Evolutionary conservation across 495 filamentous ascomycete genomes (phyloP).

Genomic region (Xylaria bambusicola): DNA sequence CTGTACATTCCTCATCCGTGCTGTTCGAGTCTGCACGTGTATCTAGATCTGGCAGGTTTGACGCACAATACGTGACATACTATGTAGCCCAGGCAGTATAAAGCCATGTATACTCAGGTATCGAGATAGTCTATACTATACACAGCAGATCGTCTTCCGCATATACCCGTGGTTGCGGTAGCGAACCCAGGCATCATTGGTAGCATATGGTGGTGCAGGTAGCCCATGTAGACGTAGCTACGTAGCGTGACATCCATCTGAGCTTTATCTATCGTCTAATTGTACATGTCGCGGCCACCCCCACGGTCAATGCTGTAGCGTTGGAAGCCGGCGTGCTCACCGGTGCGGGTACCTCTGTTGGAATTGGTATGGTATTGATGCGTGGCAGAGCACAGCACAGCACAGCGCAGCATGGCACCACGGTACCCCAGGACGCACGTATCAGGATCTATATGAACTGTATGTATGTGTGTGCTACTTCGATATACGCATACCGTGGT

Average conservation of each 20-base stretch:
- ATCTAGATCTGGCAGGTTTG: slow-evolving; percentile 12
- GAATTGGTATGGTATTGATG: too few relatives aligned
- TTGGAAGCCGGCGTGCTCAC: neutral
- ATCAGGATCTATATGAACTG: too few relatives aligned
- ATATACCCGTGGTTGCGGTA: slow-evolving; percentile 1
- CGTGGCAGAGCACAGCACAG: too few relatives aligned
- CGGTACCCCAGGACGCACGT: too few relatives aligned
- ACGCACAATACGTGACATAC: neutral
- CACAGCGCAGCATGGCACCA: too few relatives aligned
- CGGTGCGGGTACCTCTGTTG: neutral
- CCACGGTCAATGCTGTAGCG: neutral
- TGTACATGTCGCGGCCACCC: too few relatives aligned
- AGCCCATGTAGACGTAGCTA: too few relatives aligned
- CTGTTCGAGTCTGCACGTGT: neutral
- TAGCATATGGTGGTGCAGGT: neutral
- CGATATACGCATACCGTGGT: too few relatives aligned
- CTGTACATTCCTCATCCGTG: neutral
- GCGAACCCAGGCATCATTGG: neutral
- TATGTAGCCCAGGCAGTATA: neutral
- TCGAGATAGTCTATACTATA: neutral
- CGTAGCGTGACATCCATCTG: neutral
- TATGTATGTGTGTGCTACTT: too few relatives aligned
- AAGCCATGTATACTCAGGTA: too few relatives aligned
- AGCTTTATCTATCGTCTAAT: neutral
- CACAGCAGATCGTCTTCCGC: neutral